Evolutionary conservation across 352 stramenopile genomes (phyloP), one percentile per base, ranked within the genome.

Genomic region (Phytophthora hybrid): DNA sequence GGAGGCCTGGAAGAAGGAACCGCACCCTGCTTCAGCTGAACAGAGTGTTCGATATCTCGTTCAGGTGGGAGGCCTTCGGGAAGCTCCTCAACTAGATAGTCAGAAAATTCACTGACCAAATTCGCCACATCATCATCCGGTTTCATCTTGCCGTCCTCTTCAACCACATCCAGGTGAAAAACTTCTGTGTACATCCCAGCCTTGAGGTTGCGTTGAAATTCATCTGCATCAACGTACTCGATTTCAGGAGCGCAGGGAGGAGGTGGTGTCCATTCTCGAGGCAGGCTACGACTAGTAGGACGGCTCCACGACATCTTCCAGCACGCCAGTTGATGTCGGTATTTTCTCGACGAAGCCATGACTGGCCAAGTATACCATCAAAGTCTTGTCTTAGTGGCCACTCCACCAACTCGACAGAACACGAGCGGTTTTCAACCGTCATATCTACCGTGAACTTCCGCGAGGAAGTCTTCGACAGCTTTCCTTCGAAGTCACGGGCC

Each of bases 311-410:
- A 67, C 18, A 6, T 18, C 9, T 67, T 31, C 60, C 32, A 31
- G 18, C 47, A 16, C n/a, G 7, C 63, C 63, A 63, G 23, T 62
- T 39, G 29, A 70, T 70, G 18, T 52, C 53, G 19, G 63, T 37
- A 47, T 70, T 70, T 34, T 56, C 63, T 4, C 41, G 23, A 7
- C 31, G 26, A 37, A 63, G 41, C 63, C 53, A 70, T 8, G 63
- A 51, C 41, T 70, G 37, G 26, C 53, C 53, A 31, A 62, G 41
- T 19, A 70, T 63, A 7, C 53, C 63, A 58, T 63, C 63, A 63
- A 63, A 70, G n/a, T 70, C 63, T 21, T 70, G 52, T 47, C n/a
- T 34, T 29, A 70, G 19, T 6, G 63, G 63, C 53, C 63, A 70
- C 32, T 63, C 53, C 21, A 70, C 54, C 41, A 70, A 16, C 41